Conservation (phyloP, 2,329 filamentous ascomycete genomes). For the Falciphora oryzae region DNA sequence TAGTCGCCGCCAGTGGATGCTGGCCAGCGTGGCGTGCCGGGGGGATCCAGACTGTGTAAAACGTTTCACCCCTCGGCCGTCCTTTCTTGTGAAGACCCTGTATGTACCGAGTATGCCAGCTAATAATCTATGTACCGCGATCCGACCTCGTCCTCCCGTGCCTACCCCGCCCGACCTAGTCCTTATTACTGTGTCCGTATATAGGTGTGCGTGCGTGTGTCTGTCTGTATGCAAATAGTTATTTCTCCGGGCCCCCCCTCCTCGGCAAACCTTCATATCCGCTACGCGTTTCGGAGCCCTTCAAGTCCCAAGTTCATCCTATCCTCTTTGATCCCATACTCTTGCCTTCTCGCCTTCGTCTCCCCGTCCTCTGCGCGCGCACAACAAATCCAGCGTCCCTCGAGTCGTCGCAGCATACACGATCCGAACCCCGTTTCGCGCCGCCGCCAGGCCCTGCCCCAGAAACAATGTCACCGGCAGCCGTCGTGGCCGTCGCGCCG, state of each 20-base stretch:
- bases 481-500: background rate
- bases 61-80: background rate
- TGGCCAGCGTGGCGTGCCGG: background rate
- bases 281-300: background rate
- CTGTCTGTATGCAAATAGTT: background rate
- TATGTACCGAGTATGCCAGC: background rate
- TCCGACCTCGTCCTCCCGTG: background rate
- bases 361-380: background rate
- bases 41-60: too few species aligned
- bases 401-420: background rate
- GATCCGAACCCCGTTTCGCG: background rate
- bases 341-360: background rate
- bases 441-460: background rate
- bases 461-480: constrained; percentile 1
- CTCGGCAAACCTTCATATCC: background rate
- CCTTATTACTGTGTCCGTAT: background rate
- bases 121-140: background rate
- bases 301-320: background rate
- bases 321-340: background rate
- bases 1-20: too few species aligned
- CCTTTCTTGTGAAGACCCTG: background rate
- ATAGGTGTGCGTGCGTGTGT: background rate
- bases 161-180: background rate
- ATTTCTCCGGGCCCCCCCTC: background rate
- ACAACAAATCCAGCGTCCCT: background rate